phyloP scores from a whole-genome alignment of 2,329 filamentous ascomycete genomes.

The Exophiala aquamarina region DNA sequence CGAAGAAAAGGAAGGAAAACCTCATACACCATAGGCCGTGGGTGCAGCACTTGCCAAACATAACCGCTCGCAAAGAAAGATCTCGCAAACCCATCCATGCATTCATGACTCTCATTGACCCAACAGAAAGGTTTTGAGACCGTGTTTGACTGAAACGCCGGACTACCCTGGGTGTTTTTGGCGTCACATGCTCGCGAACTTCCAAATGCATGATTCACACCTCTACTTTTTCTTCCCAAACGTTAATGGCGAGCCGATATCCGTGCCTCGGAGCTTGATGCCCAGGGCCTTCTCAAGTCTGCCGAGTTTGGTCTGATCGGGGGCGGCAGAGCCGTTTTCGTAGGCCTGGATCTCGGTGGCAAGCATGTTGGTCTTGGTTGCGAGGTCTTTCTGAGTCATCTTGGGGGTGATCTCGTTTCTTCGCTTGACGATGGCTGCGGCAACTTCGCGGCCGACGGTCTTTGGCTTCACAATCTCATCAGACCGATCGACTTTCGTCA shows the following conservation, averaged over 20 bases:
- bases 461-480: slow-evolving; percentile 98
- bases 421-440: slow-evolving; percentile 76
- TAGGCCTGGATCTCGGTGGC: slow-evolving; percentile 77
- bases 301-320: slow-evolving; percentile 78
- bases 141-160: no score
- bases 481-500: slow-evolving; percentile 95
- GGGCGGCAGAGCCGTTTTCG: slow-evolving; percentile 74
- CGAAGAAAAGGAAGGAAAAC: not conserved
- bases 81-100: no score
- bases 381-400: slow-evolving; percentile 89
- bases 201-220: no score
- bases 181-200: no score
- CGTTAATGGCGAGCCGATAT: slow-evolving; percentile 76
- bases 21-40: no score
- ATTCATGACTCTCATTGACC: no score
- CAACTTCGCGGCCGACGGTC: slow-evolving; percentile 78
- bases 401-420: slow-evolving; percentile 83
- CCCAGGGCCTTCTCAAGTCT: slow-evolving; percentile 83
- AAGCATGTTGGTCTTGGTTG: slow-evolving; percentile 86
- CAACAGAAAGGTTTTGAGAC: no score
- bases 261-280: slow-evolving; percentile 79
- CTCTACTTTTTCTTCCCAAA: slow-evolving; percentile 75
- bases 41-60: no score
- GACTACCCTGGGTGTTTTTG: no score
- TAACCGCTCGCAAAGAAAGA: no score